These are phyloP conservation scores for Sporothrix brunneoviolacea DNA, from an alignment of 2,329 filamentous ascomycete genomes.

Conservation along the genomic window DNA sequence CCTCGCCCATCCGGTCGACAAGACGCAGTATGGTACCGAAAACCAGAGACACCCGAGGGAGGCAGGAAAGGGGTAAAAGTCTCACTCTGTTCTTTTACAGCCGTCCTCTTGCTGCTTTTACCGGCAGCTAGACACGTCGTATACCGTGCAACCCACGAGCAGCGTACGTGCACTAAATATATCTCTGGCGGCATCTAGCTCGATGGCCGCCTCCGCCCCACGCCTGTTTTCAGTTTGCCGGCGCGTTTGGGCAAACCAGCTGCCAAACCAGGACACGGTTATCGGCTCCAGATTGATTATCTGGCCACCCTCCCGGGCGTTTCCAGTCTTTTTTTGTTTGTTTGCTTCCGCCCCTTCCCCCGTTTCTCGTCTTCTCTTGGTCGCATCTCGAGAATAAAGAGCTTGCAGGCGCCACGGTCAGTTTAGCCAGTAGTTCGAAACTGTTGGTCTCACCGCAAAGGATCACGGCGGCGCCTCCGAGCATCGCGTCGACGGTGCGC, in stretches of 20 bases:
- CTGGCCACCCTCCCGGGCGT: neutral
- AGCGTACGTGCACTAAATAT: too few species aligned
- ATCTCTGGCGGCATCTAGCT: too few species aligned
- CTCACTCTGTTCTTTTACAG: neutral
- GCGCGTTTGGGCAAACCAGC: neutral
- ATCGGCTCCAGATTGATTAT: neutral
- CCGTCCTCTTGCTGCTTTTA: neutral
- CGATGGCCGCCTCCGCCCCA: neutral
- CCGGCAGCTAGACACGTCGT: neutral
- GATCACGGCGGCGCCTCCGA: neutral
- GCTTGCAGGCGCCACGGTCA: neutral
- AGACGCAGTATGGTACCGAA: neutral
- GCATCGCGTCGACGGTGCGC: neutral
- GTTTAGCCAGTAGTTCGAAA: neutral
- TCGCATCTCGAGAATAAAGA: neutral
- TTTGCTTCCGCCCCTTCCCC: neutral
- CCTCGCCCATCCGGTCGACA: too few species aligned
- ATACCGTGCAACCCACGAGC: too few species aligned
- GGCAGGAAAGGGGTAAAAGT: neutral
- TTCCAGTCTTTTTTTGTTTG: neutral
- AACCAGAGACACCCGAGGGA: neutral
- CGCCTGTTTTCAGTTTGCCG: conserved; percentile 4
- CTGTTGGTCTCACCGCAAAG: neutral
- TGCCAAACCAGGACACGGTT: neutral
- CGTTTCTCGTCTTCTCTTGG: neutral